Evolutionary conservation across 108 stramenopile genomes (phyloP).

Genomic region (Discostella stelligeroides): DNA sequence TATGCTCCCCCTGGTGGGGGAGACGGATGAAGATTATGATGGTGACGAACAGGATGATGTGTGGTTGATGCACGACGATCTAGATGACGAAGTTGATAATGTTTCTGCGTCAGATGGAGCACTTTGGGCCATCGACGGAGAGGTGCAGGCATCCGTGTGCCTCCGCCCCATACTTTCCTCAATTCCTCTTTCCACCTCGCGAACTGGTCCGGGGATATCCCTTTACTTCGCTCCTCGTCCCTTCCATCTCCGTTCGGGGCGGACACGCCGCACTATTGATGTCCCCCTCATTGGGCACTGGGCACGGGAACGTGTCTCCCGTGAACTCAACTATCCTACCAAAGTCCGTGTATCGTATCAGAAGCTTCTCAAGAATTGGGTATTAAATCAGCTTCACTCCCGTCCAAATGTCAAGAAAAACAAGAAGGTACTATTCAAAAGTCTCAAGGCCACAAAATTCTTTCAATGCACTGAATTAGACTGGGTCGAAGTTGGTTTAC

Average conservation of each 20-base stretch:
- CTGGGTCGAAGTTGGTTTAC: conserved; percentile 99
- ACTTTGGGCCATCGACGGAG: conserved; percentile 59
- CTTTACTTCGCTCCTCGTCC: conserved; percentile 98
- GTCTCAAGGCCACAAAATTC: conserved; percentile 99
- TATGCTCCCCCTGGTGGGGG: conserved; percentile 79
- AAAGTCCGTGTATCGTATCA: conserved; percentile 99
- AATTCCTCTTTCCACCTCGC: conserved; percentile 66
- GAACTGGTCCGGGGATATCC: conserved; percentile 87
- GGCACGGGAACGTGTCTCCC: conserved; percentile 86
- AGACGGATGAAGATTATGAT: conserved; percentile 70
- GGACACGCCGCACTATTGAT: conserved; percentile 94
- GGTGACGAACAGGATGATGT: conserved; percentile 63
- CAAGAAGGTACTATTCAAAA: conserved; percentile 94
- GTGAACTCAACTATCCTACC: conserved; percentile 93
- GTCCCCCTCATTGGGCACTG: conserved; percentile 97
- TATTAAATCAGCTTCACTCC: conserved; percentile 92
- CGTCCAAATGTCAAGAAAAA: conserved; percentile 88
- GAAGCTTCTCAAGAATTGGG: conserved; percentile 98
- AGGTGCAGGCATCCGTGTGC: conserved; percentile 47
- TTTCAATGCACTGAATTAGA: conserved; percentile 99
- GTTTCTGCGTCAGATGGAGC: conserved; percentile 43
- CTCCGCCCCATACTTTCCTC: conserved; percentile 65
- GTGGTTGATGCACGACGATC: conserved; percentile 60
- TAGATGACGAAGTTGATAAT: conserved; percentile 52
- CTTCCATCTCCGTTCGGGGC: conserved; percentile 93